Conservation (phyloP, 2,329 filamentous ascomycete genomes). For the Dendrostoma leiphaemia region DNA sequence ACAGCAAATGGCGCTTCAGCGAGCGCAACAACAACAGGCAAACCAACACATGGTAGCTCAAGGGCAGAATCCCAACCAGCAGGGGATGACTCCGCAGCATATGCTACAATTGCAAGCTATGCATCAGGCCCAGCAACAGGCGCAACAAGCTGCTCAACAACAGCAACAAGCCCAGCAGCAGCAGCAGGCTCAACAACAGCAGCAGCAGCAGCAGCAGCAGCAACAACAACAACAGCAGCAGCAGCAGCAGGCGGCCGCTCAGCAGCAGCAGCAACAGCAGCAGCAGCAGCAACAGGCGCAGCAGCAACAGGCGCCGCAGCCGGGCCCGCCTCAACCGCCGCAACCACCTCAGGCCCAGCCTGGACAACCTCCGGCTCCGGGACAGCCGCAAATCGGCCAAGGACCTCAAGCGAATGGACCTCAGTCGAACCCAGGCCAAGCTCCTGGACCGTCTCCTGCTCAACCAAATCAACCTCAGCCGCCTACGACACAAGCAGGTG, state of each 20-base stretch:
- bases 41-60: conserved; percentile 41
- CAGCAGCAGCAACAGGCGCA: conserved; percentile 37
- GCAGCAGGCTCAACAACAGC: conserved; percentile 17
- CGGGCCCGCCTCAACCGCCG: conserved; percentile 19
- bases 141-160: conserved; percentile 35
- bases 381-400: conserved; percentile 34
- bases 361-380: conserved; percentile 24
- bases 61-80: conserved; percentile 44
- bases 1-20: conserved; percentile 41
- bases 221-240: conserved; percentile 26
- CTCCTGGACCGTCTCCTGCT: conserved; percentile 31
- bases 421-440: conserved; percentile 34
- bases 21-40: conserved; percentile 35
- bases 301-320: conserved; percentile 30
- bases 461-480: conserved; percentile 46
- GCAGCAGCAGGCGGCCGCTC: conserved; percentile 35
- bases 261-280: conserved; percentile 37
- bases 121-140: conserved; percentile 30
- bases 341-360: conserved; percentile 24
- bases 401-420: conserved; percentile 30
- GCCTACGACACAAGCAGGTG: conserved; percentile 39
- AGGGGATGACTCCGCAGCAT: conserved; percentile 47
- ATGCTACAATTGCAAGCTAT: conserved; percentile 39
- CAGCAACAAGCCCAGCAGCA: conserved; percentile 17
- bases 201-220: conserved; percentile 21